These are phyloP conservation scores for Irpex rosettiformis DNA, from an alignment of 1,284 basidiomycete genomes.

Conservation along the genomic window DNA sequence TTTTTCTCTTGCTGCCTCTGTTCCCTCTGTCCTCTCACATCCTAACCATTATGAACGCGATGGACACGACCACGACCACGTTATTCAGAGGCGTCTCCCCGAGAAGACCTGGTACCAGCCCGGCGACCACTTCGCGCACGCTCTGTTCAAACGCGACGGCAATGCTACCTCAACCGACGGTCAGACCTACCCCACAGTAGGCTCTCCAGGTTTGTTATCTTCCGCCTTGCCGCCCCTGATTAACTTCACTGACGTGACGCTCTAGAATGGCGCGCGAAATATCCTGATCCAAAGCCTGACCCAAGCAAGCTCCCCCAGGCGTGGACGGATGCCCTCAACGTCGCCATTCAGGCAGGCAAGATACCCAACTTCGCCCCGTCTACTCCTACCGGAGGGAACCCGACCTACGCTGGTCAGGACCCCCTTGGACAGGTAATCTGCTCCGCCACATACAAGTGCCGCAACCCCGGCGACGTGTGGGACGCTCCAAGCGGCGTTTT, in stretches of 20 bases:
- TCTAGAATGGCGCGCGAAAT: constrained; percentile 58
- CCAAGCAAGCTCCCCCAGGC: constrained; percentile 45
- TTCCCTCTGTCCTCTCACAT: constrained; percentile 7
- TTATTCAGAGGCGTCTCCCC: constrained; percentile 30
- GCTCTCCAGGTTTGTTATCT: constrained; percentile 41
- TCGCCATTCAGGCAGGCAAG: constrained; percentile 61
- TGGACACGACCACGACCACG: constrained; percentile 16
- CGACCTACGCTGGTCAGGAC: constrained; percentile 50
- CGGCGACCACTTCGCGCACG: constrained; percentile 51
- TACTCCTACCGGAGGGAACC: constrained; percentile 37
- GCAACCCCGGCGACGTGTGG: constrained; percentile 59
- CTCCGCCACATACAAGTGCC: constrained; percentile 66
- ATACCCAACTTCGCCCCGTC: constrained; percentile 68
- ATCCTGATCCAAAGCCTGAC: constrained; percentile 44
- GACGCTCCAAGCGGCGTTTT: constrained; percentile 62
- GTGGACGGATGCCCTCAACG: constrained; percentile 68
- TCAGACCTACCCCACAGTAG: constrained; percentile 47
- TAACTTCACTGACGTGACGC: constrained; percentile 9
- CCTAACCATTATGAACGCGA: constrained; percentile 6
- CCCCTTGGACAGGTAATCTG: constrained; percentile 54
- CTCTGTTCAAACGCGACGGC: constrained; percentile 42
- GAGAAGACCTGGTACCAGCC: constrained; percentile 51
- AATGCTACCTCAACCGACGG: constrained; percentile 36
- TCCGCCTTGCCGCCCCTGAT: neutral
- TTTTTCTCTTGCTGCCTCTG: constrained; percentile 4